Conservation (phyloP, 345 rosid genomes). For the Cardamine occulta region DNA sequence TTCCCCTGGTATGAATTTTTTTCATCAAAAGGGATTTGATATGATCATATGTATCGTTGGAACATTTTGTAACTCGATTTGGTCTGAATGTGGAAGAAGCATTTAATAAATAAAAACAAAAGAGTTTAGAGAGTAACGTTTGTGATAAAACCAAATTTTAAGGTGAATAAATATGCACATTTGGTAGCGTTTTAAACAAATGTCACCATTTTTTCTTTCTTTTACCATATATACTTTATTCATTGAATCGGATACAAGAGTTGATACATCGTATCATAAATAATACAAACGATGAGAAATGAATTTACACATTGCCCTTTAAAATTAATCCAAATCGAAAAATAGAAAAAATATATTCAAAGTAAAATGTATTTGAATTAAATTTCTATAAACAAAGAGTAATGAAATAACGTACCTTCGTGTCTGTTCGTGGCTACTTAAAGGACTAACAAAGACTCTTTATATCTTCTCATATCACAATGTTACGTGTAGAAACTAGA, state of each 20-base stretch:
- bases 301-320: not conserved
- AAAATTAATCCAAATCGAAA: not conserved
- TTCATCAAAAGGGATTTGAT: constrained; percentile 35
- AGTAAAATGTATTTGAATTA: not conserved
- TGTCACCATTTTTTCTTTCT: too few species aligned
- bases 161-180: not conserved
- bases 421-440: constrained; percentile 28
- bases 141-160: not conserved
- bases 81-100: constrained; percentile 19
- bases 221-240: too few species aligned
- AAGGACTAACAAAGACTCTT: constrained; percentile 17
- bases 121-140: not conserved
- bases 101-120: constrained; percentile 5
- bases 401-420: not conserved
- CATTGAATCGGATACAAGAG: not conserved
- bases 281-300: not conserved
- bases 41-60: constrained; percentile 31
- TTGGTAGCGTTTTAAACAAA: not conserved
- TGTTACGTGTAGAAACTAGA: too few species aligned
- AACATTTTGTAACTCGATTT: constrained; percentile 30
- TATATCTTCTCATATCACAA: constrained; percentile 6
- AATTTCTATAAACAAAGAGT: not conserved
- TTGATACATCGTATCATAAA: too few species aligned
- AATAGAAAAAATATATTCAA: not conserved
- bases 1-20: constrained; percentile 24